A percentile compares a stretch with the other conserved stretches of the same genome.
These are phyloP conservation scores for Asclepias syriaca DNA, from an alignment of 257 asterid genomes.

Conservation along the genomic window DNA sequence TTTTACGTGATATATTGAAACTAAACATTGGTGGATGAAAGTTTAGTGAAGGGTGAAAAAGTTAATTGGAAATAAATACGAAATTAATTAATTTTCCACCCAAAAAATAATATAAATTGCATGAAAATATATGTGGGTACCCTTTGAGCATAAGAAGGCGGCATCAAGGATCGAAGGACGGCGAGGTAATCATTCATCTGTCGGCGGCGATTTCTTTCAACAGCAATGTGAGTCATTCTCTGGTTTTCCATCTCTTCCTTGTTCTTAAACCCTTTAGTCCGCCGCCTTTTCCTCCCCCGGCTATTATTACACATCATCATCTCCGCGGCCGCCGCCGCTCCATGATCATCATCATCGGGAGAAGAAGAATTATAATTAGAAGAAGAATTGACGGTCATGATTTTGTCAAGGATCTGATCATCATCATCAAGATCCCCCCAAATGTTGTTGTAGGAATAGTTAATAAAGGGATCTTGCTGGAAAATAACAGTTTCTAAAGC, in stretches of 20 bases:
- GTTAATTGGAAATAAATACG: too few relatives aligned
- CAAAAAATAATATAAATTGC: neutral
- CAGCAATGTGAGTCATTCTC: slow-evolving; percentile 79
- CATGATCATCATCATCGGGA: too few relatives aligned
- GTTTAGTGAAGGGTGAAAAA: too few relatives aligned
- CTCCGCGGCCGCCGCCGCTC: too few relatives aligned
- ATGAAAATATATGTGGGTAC: slow-evolving; percentile 21
- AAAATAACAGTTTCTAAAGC: slow-evolving; percentile 48
- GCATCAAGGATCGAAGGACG: slow-evolving; percentile 68
- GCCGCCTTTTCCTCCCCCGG: slow-evolving; percentile 32
- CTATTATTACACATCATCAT: too few relatives aligned
- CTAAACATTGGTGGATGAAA: too few relatives aligned
- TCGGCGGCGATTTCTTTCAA: slow-evolving; percentile 77
- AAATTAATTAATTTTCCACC: too few relatives aligned
- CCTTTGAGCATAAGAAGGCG: slow-evolving; percentile 79
- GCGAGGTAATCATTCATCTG: slow-evolving; percentile 82
- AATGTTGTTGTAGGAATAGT: slow-evolving; percentile 21
- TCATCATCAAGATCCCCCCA: slow-evolving; percentile 15
- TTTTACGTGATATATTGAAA: too few relatives aligned
- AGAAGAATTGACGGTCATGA: neutral
- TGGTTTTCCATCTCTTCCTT: slow-evolving; percentile 73
- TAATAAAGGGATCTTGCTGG: slow-evolving; percentile 50
- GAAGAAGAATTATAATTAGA: too few relatives aligned
- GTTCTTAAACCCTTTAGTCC: slow-evolving; percentile 51
- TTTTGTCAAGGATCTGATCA: slow-evolving; percentile 6